These are phyloP conservation scores for Candida ipomoeae DNA, from an alignment of 805 yeast species.

Conservation along the genomic window DNA sequence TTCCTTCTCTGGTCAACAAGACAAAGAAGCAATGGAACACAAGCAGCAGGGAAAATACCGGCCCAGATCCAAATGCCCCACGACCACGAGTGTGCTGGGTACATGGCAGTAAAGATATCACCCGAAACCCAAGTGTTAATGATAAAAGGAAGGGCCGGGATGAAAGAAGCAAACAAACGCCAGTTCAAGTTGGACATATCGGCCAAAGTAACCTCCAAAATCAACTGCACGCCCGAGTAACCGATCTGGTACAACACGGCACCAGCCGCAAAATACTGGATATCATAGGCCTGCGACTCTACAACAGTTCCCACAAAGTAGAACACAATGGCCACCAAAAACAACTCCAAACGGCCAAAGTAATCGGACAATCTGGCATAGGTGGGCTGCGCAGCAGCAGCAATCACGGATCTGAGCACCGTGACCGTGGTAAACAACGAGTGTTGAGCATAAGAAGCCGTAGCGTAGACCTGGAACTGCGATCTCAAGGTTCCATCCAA, in stretches of 20 bases:
- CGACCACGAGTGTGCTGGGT: slow-evolving; percentile 57
- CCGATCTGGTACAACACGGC: slow-evolving; percentile 47
- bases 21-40: slow-evolving; percentile 56
- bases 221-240: slow-evolving; percentile 58
- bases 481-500: slow-evolving; percentile 50
- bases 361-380: slow-evolving; percentile 62
- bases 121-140: slow-evolving; percentile 80
- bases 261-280: slow-evolving; percentile 61
- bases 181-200: slow-evolving; percentile 68
- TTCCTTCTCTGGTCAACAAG: slow-evolving; percentile 51
- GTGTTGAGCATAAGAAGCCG: slow-evolving; percentile 49
- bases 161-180: slow-evolving; percentile 61
- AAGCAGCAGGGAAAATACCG: slow-evolving; percentile 61
- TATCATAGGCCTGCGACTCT: slow-evolving; percentile 55
- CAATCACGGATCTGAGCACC: slow-evolving; percentile 55
- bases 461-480: slow-evolving; percentile 51
- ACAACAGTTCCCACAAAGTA: slow-evolving; percentile 62
- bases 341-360: slow-evolving; percentile 59
- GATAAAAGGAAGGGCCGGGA: slow-evolving; percentile 68
- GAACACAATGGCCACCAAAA: slow-evolving; percentile 47
- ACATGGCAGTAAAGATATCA: slow-evolving; percentile 42
- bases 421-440: slow-evolving; percentile 56
- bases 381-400: slow-evolving; percentile 63
- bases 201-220: slow-evolving; percentile 54
- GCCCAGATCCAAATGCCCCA: slow-evolving; percentile 76